phyloP scores from a whole-genome alignment of 2,329 filamentous ascomycete genomes.

The Epichloe scottii region DNA sequence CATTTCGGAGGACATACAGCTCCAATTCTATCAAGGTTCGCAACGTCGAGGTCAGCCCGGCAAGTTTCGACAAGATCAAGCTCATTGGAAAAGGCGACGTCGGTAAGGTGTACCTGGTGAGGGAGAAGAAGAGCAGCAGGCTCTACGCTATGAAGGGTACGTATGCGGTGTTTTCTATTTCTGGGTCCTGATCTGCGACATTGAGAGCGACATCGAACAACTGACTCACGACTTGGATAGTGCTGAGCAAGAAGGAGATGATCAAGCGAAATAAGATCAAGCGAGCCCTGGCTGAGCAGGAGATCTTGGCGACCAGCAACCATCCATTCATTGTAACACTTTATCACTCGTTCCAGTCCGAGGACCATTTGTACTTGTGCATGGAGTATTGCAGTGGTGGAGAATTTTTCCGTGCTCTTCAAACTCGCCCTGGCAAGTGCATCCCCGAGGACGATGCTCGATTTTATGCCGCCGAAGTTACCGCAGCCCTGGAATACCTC shows the following conservation, averaged over 20 bases:
- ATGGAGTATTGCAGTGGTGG: slow-evolving; percentile 99
- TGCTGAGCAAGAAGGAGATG: slow-evolving; percentile 99
- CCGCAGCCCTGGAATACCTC: slow-evolving; percentile 87
- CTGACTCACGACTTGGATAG: slow-evolving; percentile 32
- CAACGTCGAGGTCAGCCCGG: slow-evolving; percentile 88
- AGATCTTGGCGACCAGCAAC: slow-evolving; percentile 96
- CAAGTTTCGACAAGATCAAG: slow-evolving; percentile 99
- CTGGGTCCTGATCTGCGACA: neutral
- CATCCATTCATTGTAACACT: slow-evolving; percentile 98
- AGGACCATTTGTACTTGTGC: slow-evolving; percentile 96
- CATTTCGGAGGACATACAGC: slow-evolving; percentile 91
- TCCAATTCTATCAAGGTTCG: slow-evolving; percentile 98
- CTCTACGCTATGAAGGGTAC: slow-evolving; percentile 98
- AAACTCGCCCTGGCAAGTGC: slow-evolving; percentile 93
- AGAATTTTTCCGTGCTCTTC: slow-evolving; percentile 93
- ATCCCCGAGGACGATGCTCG: slow-evolving; percentile 93
- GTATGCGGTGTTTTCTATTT: slow-evolving; percentile 9
- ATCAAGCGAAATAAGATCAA: slow-evolving; percentile 99
- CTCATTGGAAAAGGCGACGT: slow-evolving; percentile 98
- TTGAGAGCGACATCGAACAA: neutral
- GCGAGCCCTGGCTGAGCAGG: slow-evolving; percentile 89
- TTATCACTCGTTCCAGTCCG: slow-evolving; percentile 98
- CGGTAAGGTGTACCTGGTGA: slow-evolving; percentile 92
- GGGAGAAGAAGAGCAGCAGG: slow-evolving; percentile 92
- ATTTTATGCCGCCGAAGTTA: slow-evolving; percentile 96